phyloP scores from a whole-genome alignment of 140 eudicot genomes.

The Stevia rebaudiana region DNA sequence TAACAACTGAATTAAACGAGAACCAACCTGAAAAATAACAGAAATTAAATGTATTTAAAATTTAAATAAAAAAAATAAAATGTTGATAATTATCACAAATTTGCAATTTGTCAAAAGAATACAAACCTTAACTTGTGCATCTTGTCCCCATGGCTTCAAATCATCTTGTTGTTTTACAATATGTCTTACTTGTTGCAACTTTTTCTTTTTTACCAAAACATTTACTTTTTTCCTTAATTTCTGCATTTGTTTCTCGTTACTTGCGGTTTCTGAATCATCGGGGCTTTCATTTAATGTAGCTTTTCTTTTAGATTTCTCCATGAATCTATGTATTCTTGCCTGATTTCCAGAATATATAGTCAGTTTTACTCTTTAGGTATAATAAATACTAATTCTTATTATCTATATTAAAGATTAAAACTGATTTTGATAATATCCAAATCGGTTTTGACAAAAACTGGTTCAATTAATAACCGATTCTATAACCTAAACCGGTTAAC shows the following conservation, averaged over 20 bases:
- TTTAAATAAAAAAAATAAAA: not conserved
- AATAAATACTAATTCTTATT: too few relatives aligned
- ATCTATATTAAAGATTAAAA: too few relatives aligned
- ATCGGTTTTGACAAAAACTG: too few relatives aligned
- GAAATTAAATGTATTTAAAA: not conserved
- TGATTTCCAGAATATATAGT: conserved; percentile 15
- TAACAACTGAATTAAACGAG: conserved; percentile 78
- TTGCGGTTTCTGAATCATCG: conserved; percentile 37
- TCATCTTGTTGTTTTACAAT: conserved; percentile 68
- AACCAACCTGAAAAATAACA: conserved; percentile 57
- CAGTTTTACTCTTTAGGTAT: not conserved
- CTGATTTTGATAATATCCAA: too few relatives aligned
- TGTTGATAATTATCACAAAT: not conserved
- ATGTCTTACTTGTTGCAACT: conserved; percentile 48
- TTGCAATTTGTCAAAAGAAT: conserved; percentile 2
- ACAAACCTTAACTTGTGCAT: conserved; percentile 79
- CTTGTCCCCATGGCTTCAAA: conserved; percentile 85
- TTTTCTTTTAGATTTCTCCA: conserved; percentile 68
- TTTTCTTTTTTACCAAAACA: conserved; percentile 62
- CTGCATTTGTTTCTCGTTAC: conserved; percentile 39
- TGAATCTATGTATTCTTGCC: conserved; percentile 67
- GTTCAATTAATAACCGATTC: too few relatives aligned
- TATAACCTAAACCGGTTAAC: too few relatives aligned
- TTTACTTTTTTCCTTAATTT: conserved; percentile 63
- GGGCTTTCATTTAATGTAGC: conserved; percentile 38